Conservation (phyloP, 2,329 filamentous ascomycete genomes). For the Fusarium cicatricum region DNA sequence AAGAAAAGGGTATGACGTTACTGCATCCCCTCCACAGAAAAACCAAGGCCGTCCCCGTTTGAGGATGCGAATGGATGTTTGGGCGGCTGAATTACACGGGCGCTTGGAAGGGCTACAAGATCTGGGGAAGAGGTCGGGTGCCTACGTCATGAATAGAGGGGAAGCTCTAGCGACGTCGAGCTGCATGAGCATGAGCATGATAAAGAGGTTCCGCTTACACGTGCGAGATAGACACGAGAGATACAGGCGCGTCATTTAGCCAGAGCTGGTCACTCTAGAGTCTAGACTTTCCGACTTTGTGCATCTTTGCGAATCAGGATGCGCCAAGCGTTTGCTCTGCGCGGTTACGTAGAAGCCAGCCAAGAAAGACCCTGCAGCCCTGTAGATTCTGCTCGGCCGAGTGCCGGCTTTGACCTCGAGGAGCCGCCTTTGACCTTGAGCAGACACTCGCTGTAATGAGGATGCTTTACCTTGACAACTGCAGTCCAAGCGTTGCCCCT, state of each 20-base stretch:
- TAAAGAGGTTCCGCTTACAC: background rate
- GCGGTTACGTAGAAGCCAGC: no score
- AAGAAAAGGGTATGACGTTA: conserved; percentile 29
- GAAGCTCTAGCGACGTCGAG: no score
- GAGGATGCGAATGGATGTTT: no score
- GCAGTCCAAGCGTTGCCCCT: no score
- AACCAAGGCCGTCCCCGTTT: background rate
- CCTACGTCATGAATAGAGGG: conserved; percentile 19
- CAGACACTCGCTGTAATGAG: no score
- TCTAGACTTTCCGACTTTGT: background rate
- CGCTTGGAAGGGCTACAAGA: background rate
- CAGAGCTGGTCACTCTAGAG: no score
- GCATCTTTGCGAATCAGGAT: conserved; percentile 26
- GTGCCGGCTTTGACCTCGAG: conserved; percentile 15
- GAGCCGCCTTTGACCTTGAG: no score
- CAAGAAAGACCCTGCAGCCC: conserved; percentile 17
- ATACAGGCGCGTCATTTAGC: conserved; percentile 14
- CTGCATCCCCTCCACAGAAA: conserved; percentile 6
- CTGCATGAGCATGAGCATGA: no score
- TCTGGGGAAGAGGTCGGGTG: no score
- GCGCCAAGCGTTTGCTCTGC: no score
- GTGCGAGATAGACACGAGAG: background rate
- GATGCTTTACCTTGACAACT: no score
- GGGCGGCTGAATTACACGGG: background rate
- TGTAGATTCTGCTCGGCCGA: conserved; percentile 28